Percentiles rank a stretch among this genome's conserved stretches.
Conservation (phyloP, 179 eudicot species). For the Gypsophila paniculata region DNA sequence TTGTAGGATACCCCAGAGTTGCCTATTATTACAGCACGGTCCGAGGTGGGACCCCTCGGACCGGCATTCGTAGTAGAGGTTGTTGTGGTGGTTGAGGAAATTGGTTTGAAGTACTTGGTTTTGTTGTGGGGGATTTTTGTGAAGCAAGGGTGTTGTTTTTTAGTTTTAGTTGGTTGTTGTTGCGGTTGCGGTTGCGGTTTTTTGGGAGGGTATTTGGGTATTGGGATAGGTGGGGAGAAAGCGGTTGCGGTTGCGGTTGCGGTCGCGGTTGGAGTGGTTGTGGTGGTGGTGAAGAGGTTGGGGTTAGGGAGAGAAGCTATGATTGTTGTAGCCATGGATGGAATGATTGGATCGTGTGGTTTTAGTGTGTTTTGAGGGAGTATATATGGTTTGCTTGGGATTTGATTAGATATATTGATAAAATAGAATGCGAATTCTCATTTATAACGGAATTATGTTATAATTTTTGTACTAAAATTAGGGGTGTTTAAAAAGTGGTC, state of each 20-base stretch:
- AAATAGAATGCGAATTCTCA: too few relatives aligned
- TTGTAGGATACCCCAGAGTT: slow-evolving; percentile 72
- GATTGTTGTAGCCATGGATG: slow-evolving; percentile 42
- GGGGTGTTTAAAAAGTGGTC: too few relatives aligned
- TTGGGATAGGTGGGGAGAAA: slow-evolving; percentile 55
- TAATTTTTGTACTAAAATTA: too few relatives aligned
- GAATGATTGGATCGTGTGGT: too few relatives aligned
- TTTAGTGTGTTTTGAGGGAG: neutral
- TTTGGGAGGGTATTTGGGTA: slow-evolving; percentile 67
- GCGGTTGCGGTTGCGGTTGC: slow-evolving; percentile 23
- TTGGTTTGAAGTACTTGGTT: slow-evolving; percentile 70
- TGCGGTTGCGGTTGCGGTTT: slow-evolving; percentile 24
- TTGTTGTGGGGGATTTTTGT: slow-evolving; percentile 55
- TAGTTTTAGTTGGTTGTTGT: slow-evolving; percentile 19
- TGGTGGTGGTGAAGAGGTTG: slow-evolving; percentile 60
- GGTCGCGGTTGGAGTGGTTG: slow-evolving; percentile 33
- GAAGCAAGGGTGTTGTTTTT: slow-evolving; percentile 33
- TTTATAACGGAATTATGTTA: too few relatives aligned
- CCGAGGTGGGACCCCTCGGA: slow-evolving; percentile 20
- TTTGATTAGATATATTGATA: too few relatives aligned
- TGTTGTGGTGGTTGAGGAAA: slow-evolving; percentile 32
- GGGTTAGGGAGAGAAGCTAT: slow-evolving; percentile 57
- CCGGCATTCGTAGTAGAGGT: neutral
- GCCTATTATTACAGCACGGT: slow-evolving; percentile 53
- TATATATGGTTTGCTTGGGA: too few relatives aligned